Base-by-base conservation (phyloP, 192 early-diverging fungal species). In the Backusella circina region DNA sequence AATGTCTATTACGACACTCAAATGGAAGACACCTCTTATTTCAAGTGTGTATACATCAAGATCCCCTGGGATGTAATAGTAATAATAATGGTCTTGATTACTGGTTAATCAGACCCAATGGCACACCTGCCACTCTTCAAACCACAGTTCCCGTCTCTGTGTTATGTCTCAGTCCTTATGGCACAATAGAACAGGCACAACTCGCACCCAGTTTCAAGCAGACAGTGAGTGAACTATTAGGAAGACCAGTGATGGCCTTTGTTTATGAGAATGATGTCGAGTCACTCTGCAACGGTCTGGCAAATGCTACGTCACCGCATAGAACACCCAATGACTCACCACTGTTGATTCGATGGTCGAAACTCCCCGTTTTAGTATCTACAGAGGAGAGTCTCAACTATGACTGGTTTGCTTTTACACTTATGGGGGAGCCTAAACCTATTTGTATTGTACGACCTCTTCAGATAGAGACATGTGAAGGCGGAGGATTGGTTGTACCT, bases 401-500 rank as follows among this genome's bases (percentile, higher is more conserved):
- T 41, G 73, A 74, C 50, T 74, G 73, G 73, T 66, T 74, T 64
- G 36, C 73, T 1, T 65, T 74, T 31, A 74, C 73, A n/a, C 3
- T 64, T 8, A 39, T 74, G 37, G 36, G 41, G 1, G 9, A 70
- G 39, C 41, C 39, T 23, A 28, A 70, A n/a, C 69, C 69, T 2
- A 47, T 70, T 6, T 70, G 69, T 47, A 28, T 70, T 28, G 15
- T 70, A 8, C 21, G 69, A 2, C 41, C 69, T 3, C 28, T 70
- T 16, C 69, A 70, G 33, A 38, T 33, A n/a, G 67, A 68, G 9
- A 33, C 65, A 36, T 33, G 21, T 37, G 67, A 68, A 65, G 8
- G 28, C 41, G n/a, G n/a, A n/a, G n/a, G n/a, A 61, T 12, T 68
- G 67, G 33, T 68, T 18, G 21, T 68, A 38, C 67, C 31, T 21